These are phyloP conservation scores for Trapa incisa DNA, from an alignment of 345 rosid species.

Conservation along the genomic window DNA sequence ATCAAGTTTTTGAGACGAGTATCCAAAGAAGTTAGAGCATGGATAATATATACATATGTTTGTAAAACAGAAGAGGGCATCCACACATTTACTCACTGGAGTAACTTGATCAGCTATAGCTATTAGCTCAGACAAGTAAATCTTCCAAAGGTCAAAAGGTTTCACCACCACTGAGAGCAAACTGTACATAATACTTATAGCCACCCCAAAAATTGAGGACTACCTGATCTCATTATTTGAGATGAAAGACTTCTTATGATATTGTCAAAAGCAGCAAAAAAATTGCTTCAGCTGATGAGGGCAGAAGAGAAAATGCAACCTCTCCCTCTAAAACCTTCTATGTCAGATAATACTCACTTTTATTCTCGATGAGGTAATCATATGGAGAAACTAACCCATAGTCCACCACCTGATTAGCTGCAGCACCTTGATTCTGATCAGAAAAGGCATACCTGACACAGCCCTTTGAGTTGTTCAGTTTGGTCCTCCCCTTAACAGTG, in stretches of 20 bases:
- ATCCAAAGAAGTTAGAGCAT: not conserved
- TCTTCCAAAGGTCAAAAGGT: constrained; percentile 5
- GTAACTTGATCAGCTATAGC: constrained; percentile 1
- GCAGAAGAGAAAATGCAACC: constrained; percentile 11
- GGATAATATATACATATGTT: not conserved
- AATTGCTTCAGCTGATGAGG: constrained; percentile 10
- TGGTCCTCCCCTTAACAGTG: constrained; percentile 50
- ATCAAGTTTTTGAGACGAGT: not conserved
- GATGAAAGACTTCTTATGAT: constrained; percentile 1
- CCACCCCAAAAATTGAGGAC: constrained; percentile 6
- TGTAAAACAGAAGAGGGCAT: not conserved
- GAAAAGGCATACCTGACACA: constrained; percentile 25
- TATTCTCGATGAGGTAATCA: constrained; percentile 55
- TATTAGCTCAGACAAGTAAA: not conserved
- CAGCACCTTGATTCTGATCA: constrained; percentile 27
- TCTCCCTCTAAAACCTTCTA: constrained; percentile 11
- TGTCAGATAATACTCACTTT: constrained; percentile 45
- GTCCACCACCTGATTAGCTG: constrained; percentile 34
- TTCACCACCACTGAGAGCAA: not conserved
- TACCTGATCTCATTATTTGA: constrained; percentile 8
- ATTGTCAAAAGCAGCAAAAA: constrained; percentile 7
- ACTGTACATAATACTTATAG: constrained; percentile 1
- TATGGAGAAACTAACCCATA: constrained; percentile 48
- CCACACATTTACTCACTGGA: not conserved
- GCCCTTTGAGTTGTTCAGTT: constrained; percentile 31